phyloP scores from a whole-genome alignment of 1,139 yeast species.

The Sugiyamaella sp. region DNA sequence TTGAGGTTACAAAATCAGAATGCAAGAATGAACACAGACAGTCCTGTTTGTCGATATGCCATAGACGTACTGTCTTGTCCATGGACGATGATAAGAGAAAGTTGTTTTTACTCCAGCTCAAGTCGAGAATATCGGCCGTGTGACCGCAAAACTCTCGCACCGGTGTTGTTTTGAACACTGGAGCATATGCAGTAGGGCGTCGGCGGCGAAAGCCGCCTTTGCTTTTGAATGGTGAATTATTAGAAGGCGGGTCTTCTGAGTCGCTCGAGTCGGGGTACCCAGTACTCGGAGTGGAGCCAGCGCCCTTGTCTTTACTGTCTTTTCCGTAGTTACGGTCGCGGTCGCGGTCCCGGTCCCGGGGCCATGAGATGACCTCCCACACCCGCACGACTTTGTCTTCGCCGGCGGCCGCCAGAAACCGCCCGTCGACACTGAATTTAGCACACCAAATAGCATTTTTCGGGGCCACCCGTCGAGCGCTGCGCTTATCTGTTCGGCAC shows the following conservation, averaged over 20 bases:
- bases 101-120: slow-evolving; percentile 90
- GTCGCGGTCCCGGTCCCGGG: slow-evolving; percentile 31
- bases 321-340: neutral
- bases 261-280: slow-evolving; percentile 19
- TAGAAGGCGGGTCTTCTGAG: slow-evolving; percentile 23
- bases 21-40: slow-evolving; percentile 71
- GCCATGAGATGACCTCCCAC: slow-evolving; percentile 71
- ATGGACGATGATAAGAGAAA: slow-evolving; percentile 80
- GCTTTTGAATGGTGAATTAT: slow-evolving; percentile 13
- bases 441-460: slow-evolving; percentile 66
- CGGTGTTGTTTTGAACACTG: slow-evolving; percentile 79
- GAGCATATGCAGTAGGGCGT: slow-evolving; percentile 53
- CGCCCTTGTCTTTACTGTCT: neutral
- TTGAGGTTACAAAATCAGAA: slow-evolving; percentile 81
- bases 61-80: slow-evolving; percentile 80
- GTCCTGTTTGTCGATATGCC: slow-evolving; percentile 75
- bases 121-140: slow-evolving; percentile 63
- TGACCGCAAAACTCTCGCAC: slow-evolving; percentile 67
- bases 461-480: slow-evolving; percentile 18
- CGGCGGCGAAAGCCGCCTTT: slow-evolving; percentile 21
- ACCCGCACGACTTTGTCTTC: slow-evolving; percentile 66
- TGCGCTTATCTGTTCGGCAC: neutral
- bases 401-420: slow-evolving; percentile 82
- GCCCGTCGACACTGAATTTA: slow-evolving; percentile 78
- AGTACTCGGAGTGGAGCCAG: slow-evolving; percentile 3